Conservation (phyloP, 1,284 basidiomycete species). For the Rhodotorula sp. region DNA sequence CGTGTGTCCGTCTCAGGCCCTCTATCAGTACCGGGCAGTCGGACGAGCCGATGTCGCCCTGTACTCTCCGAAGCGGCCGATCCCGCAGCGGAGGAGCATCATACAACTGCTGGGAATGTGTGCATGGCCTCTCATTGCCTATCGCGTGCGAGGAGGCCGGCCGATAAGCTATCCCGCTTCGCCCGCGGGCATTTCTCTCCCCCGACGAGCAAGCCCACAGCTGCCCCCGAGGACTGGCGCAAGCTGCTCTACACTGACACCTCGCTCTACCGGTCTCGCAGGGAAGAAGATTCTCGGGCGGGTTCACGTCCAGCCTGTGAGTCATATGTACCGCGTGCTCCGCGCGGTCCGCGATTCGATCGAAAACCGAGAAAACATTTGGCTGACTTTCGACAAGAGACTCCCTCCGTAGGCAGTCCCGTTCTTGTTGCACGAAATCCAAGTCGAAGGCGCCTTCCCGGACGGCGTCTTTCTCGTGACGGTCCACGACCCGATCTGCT, state of each 20-base stretch:
- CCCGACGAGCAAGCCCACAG: too few relatives aligned
- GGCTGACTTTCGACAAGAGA: background rate
- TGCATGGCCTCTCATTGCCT: too few relatives aligned
- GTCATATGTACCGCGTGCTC: conserved; percentile 46
- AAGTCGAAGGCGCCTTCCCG: conserved; percentile 86
- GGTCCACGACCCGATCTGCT: conserved; percentile 81
- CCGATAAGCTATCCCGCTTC: too few relatives aligned
- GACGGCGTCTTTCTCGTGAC: conserved; percentile 91
- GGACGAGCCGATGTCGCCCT: too few relatives aligned
- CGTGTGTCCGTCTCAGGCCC: too few relatives aligned
- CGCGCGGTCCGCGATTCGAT: conserved; percentile 51
- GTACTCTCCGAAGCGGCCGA: too few relatives aligned
- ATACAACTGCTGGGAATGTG: too few relatives aligned
- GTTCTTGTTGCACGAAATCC: conserved; percentile 63
- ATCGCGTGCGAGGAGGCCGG: too few relatives aligned
- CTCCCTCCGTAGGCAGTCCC: conserved; percentile 44
- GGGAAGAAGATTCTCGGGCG: conserved; percentile 83
- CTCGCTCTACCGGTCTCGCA: conserved; percentile 1
- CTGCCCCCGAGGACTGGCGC: too few relatives aligned
- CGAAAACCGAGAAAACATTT: background rate
- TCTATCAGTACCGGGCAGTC: background rate
- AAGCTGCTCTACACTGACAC: too few relatives aligned
- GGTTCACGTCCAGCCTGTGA: conserved; percentile 77
- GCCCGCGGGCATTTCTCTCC: too few relatives aligned
- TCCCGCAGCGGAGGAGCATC: too few relatives aligned